phyloP scores from a whole-genome alignment of 2,329 filamentous ascomycete species.

The Orbilia ellipsospora region DNA sequence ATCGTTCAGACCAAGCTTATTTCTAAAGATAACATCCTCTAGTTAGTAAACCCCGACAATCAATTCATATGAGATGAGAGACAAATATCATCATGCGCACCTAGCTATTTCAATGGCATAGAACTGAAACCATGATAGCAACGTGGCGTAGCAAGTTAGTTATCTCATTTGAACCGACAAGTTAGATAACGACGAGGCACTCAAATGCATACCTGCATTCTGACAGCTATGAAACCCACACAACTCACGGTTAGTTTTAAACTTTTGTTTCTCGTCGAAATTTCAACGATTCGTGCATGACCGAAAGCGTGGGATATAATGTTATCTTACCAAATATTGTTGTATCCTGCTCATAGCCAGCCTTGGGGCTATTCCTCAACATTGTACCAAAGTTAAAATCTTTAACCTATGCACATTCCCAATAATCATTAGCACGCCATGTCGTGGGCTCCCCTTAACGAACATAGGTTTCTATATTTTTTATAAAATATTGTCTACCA shows the following conservation, averaged over 20 bases:
- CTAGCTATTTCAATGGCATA: conserved; percentile 81
- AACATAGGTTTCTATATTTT: neutral
- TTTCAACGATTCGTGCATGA: neutral
- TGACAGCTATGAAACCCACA: conserved; percentile 60
- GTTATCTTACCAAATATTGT: conserved; percentile 83
- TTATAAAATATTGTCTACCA: neutral
- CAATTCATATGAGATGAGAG: neutral
- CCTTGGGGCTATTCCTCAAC: conserved; percentile 79
- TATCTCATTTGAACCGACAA: neutral
- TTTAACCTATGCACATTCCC: conserved; percentile 68
- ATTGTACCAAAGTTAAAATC: conserved; percentile 99
- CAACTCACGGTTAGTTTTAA: conserved; percentile 15
- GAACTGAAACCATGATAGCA: conserved; percentile 68
- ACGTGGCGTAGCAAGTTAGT: conserved; percentile 22
- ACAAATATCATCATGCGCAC: conserved; percentile 62
- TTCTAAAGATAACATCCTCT: conserved; percentile 66
- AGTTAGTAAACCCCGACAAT: conserved; percentile 12
- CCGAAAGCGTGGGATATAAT: no score
- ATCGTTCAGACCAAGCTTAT: conserved; percentile 89
- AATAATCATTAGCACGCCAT: neutral
- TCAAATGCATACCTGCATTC: conserved; percentile 67
- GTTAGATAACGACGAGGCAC: neutral
- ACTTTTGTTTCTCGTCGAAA: neutral
- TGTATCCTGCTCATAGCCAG: conserved; percentile 85
- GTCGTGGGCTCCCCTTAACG: neutral